Conservation (phyloP, 2,329 filamentous ascomycete species). For the Colletotrichum destructivum region DNA sequence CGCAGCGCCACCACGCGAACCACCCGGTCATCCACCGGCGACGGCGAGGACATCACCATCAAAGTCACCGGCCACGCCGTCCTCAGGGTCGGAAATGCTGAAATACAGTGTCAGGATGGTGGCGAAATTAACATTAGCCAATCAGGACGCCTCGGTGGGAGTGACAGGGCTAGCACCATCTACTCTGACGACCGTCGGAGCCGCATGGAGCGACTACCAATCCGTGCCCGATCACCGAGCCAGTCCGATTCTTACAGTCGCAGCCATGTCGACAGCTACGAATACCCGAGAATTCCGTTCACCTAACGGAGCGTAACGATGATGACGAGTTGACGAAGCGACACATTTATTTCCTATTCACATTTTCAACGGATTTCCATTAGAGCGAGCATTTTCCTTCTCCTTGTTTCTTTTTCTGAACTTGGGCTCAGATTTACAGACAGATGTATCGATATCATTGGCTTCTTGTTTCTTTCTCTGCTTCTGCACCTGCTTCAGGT, state of each 20-base stretch:
- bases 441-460: conserved; percentile 40
- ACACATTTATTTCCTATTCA: conserved; percentile 42
- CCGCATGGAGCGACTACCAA: conserved; percentile 61
- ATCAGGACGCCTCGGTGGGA: conserved; percentile 59
- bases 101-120: conserved; percentile 72
- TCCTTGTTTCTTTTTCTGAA: conserved; percentile 43
- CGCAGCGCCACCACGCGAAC: conserved; percentile 74
- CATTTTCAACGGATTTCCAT: conserved; percentile 42
- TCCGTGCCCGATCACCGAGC: conserved; percentile 64
- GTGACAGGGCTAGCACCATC: conserved; percentile 66
- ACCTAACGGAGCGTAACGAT: conserved; percentile 28
- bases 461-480: conserved; percentile 45
- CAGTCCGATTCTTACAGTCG: conserved; percentile 64
- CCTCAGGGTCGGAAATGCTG: conserved; percentile 69
- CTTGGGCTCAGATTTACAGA: conserved; percentile 39
- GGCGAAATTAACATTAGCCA: conserved; percentile 72
- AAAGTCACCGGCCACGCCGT: conserved; percentile 70
- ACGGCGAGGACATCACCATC: conserved; percentile 72
- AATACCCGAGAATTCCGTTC: conserved; percentile 41
- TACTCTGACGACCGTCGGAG: conserved; percentile 65
- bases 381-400: conserved; percentile 31
- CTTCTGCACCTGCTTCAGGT: conserved; percentile 48
- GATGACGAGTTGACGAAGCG: conserved; percentile 42
- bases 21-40: conserved; percentile 64
- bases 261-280: conserved; percentile 43